Evolutionary conservation across 805 yeast species (phyloP), one percentile per base, ranked within the genome.

Genomic region (Barnettozyma vustinii): DNA sequence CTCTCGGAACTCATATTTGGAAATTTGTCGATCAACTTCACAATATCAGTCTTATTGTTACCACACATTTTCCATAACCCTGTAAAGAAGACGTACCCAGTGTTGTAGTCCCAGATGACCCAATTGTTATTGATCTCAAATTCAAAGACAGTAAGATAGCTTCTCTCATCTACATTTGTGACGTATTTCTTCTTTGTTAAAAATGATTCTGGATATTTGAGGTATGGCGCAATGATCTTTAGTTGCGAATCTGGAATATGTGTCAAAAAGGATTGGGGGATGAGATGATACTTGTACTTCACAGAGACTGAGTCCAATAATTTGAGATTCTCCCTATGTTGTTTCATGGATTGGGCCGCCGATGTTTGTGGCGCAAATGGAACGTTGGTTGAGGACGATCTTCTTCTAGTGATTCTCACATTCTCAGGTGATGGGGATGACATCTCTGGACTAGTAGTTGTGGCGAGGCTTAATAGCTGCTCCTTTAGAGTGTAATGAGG

Each of bases 41-140:
- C 87, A 40, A 86, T 84, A 62, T 86, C 94, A 3, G 92, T 88
- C 65, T 86, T 87, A 26, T 75, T 66, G 63, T 81, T 77, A 9
- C 85, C 85, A 42, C 79, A 68, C 9, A 82, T 79, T 64, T 90
- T 87, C 96, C 96, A 89, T 45, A 89, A 75, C 0, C 96, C 96
- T 0, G 96, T 89, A 45, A 89, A 73, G 58, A 87, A 95, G 10
- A 89, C 96, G 62, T 82, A 83, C 0, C 96, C 96, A 2, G 94
- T 81, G 55, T 76, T 77, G 61, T 84, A 82, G 63, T 86, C 94
- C 96, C 96, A 89, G 19, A 45, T 51, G 4, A 48, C 49, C 54
- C 89, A 79, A 57, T 86, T 84, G 50, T 75, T 79, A 56, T 83
- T 82, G 49, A 87, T 63, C 59, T 70, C 73, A 67, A 82, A 87